phyloP scores from a whole-genome alignment of 2,329 filamentous ascomycete genomes.

The Paecilomyces sp. region DNA sequence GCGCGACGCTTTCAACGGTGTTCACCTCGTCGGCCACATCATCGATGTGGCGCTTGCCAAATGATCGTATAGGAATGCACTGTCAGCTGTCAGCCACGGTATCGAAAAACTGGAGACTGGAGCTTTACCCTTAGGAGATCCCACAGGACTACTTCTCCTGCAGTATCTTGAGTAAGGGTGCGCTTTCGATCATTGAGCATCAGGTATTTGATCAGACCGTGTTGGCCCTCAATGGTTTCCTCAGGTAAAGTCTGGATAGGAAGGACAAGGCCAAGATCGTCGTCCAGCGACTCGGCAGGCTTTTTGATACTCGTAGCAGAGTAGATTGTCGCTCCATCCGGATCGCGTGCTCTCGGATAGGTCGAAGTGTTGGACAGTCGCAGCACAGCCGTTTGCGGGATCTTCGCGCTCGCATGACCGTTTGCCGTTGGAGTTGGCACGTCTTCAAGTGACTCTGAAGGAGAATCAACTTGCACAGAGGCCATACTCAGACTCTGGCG shows the following conservation, averaged over 20 bases:
- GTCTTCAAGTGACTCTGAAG: constrained; percentile 24
- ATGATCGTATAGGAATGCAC: constrained; percentile 84
- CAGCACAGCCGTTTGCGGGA: constrained; percentile 70
- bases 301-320: constrained; percentile 48
- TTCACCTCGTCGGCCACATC: constrained; percentile 85
- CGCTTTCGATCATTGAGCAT: constrained; percentile 84
- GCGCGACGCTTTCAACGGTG: constrained; percentile 79
- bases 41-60: constrained; percentile 87
- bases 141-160: constrained; percentile 91
- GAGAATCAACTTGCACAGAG: constrained; percentile 33
- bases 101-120: constrained; percentile 8
- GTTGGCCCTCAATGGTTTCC: constrained; percentile 88
- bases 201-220: constrained; percentile 88
- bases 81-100: constrained; percentile 26
- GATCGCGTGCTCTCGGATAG: constrained; percentile 56
- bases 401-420: constrained; percentile 46
- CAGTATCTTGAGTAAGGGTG: constrained; percentile 86
- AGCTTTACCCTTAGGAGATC: constrained; percentile 70
- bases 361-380: constrained; percentile 76
- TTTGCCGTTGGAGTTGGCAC: constrained; percentile 21
- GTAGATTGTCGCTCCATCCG: constrained; percentile 49
- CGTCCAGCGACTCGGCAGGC: constrained; percentile 47
- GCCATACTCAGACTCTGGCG: constrained; percentile 49
- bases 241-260: constrained; percentile 63
- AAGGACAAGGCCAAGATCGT: constrained; percentile 45